Conservation (phyloP, 2,329 filamentous ascomycete genomes). For the Thelonectria olida region DNA sequence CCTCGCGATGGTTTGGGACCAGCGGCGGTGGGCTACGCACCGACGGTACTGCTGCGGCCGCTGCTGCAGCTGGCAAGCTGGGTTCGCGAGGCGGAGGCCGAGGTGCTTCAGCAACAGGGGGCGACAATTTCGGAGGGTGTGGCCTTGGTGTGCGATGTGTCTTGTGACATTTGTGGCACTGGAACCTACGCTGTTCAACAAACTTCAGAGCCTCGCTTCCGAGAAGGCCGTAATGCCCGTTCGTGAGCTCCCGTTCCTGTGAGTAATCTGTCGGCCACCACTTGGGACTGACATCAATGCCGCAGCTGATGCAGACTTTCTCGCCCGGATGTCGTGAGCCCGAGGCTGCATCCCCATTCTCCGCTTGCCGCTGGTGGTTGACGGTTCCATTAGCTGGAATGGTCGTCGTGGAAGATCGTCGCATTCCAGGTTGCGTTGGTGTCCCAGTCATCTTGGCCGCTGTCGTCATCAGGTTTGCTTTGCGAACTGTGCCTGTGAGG, state of each 20-base stretch:
- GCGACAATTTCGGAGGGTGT: slow-evolving; percentile 30
- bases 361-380: slow-evolving; percentile 37
- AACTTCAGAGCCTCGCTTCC: slow-evolving; percentile 68
- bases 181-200: slow-evolving; percentile 68
- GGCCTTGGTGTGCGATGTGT: slow-evolving; percentile 55
- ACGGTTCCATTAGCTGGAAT: slow-evolving; percentile 33
- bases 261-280: slow-evolving; percentile 72
- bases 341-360: slow-evolving; percentile 37
- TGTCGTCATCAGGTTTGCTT: slow-evolving; percentile 80
- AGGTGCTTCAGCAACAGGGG: slow-evolving; percentile 34
- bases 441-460: slow-evolving; percentile 63
- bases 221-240: slow-evolving; percentile 59
- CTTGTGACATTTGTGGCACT: slow-evolving; percentile 80
- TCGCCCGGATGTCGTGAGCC: slow-evolving; percentile 52
- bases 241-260: slow-evolving; percentile 62
- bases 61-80: slow-evolving; percentile 19
- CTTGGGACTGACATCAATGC: slow-evolving; percentile 76
- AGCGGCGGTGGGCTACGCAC: slow-evolving; percentile 42
- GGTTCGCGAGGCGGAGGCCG: slow-evolving; percentile 28
- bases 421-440: slow-evolving; percentile 49
- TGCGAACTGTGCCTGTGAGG: slow-evolving; percentile 90
- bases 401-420: slow-evolving; percentile 66
- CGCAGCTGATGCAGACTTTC: slow-evolving; percentile 71
- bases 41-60: slow-evolving; percentile 27
- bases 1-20: slow-evolving; percentile 39